Evolutionary conservation across 1,284 basidiomycete species (phyloP).

Genomic region (Somion occarium): DNA sequence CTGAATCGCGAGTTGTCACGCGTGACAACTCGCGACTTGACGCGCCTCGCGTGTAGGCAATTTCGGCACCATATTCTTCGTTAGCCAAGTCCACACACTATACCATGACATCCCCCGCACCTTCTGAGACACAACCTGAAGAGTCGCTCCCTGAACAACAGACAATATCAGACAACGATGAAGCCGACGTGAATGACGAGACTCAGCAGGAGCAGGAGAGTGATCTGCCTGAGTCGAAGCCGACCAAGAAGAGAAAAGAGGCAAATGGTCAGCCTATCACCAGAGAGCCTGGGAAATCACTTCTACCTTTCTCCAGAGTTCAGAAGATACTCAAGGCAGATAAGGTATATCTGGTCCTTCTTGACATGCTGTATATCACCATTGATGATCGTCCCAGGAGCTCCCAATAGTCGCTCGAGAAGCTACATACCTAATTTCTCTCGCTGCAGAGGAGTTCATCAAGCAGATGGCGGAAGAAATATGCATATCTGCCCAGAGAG

Average conservation of each 20-base stretch:
- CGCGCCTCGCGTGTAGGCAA: too few species aligned
- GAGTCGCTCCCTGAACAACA: too few species aligned
- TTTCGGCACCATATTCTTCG: too few species aligned
- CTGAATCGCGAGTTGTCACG: not conserved
- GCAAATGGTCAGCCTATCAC: not conserved
- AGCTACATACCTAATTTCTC: slow-evolving; percentile 65
- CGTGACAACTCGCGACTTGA: too few species aligned
- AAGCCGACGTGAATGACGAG: too few species aligned
- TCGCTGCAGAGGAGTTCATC: slow-evolving; percentile 78
- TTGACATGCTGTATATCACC: not conserved
- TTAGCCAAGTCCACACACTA: too few species aligned
- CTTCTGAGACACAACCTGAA: too few species aligned
- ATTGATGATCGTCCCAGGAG: slow-evolving; percentile 40
- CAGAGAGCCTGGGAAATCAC: slow-evolving; percentile 47
- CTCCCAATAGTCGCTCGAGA: slow-evolving; percentile 69
- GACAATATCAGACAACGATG: too few species aligned
- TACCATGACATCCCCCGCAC: too few species aligned
- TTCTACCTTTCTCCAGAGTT: slow-evolving; percentile 67
- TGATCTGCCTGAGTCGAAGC: slow-evolving; percentile 2
- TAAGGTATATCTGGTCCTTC: slow-evolving; percentile 39
- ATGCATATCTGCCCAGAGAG: slow-evolving; percentile 54
- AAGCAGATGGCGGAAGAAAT: slow-evolving; percentile 57
- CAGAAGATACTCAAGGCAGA: slow-evolving; percentile 80
- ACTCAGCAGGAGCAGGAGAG: too few species aligned
- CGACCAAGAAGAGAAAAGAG: not conserved